Base-by-base conservation (phyloP, 179 eudicot genomes). In the Pouteria campechiana region DNA sequence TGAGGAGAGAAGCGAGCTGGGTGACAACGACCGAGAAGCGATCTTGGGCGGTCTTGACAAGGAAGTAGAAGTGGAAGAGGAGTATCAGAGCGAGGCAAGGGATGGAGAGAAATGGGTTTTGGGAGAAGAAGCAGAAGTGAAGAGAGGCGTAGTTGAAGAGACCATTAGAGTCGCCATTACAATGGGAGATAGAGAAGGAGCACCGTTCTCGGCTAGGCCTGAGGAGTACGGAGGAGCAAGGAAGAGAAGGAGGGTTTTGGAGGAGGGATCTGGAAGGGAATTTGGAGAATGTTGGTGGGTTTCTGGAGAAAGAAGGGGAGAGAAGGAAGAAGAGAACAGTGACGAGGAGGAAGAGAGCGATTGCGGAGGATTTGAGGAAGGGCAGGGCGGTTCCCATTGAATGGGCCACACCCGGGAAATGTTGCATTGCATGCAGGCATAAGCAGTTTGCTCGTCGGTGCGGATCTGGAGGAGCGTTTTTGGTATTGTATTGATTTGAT, bases 21-120 rank as follows among this genome's bases (percentile, higher is more conserved):
- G 99, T 67, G 29, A 87, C 94, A 0, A 81, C 58, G 13, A 62
- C 12, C 0, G 99, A 79, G 68, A 92, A 92, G 1, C 54, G 77
- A 20, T 70, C 51, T 37, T 79, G 81, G 6, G 96, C 96, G 2
- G 94, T 78, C 18, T 69, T 73, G 52, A 80, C 61, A 6, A 92
- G 72, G 51, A 83, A 27, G 64, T 83, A 75, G 65, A 92, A 92
- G 12, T 75, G 79, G 37, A 87, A 48, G 20, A 87, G 27, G 18
- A 92, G 46, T 21, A 34, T 7, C 17, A 92, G 65, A 0, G 52
- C 30, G 55, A 92, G 83, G 48, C 66, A 52, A 1, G 87, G 74
- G 20, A 90, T 27, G 0, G 96, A 68, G 39, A 60, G 62, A 21
- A 30, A 16, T 6, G 56, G 66, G 60, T 48, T 58, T 25, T 58